Evolutionary conservation across 129 eudicot species (phyloP).

Genomic region (Tagetes erecta): DNA sequence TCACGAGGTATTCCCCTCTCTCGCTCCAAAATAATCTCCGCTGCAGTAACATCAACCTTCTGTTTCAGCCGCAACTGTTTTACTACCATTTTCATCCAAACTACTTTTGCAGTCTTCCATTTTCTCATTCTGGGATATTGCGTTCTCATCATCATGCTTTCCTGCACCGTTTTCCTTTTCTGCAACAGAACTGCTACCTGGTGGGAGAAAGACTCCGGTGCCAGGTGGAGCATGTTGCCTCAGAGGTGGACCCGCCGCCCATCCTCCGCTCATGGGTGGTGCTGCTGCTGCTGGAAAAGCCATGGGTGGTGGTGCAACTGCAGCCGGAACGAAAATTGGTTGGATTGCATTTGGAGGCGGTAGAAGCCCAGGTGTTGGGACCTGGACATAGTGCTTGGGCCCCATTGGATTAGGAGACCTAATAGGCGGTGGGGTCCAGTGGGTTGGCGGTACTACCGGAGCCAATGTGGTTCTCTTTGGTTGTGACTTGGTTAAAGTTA

Average conservation of each 20-base stretch:
- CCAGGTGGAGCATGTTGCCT: conserved; percentile 64
- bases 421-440: conserved; percentile 18
- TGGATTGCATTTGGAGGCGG: conserved; percentile 57
- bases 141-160: conserved; percentile 7
- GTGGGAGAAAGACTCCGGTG: conserved; percentile 85
- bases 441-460: conserved; percentile 29
- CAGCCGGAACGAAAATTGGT: conserved; percentile 59
- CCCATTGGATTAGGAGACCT: conserved; percentile 41
- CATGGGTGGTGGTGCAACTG: conserved; percentile 55
- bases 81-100: conserved; percentile 34
- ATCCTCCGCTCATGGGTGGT: conserved; percentile 51
- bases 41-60: conserved; percentile 24
- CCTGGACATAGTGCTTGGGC: conserved; percentile 55
- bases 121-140: neutral
- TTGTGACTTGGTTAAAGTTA: conserved; percentile 60
- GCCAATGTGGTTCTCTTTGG: conserved; percentile 40
- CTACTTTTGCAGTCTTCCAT: conserved; percentile 45
- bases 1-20: neutral
- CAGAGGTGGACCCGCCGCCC: conserved; percentile 45
- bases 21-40: conserved; percentile 17
- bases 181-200: conserved; percentile 38
- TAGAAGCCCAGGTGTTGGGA: conserved; percentile 48
- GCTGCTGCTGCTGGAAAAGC: conserved; percentile 53
- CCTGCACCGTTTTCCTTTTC: conserved; percentile 25
- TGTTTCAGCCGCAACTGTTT: conserved; percentile 14